Base-by-base conservation (phyloP, 1,284 basidiomycete genomes). In the Tremellales sp. region DNA sequence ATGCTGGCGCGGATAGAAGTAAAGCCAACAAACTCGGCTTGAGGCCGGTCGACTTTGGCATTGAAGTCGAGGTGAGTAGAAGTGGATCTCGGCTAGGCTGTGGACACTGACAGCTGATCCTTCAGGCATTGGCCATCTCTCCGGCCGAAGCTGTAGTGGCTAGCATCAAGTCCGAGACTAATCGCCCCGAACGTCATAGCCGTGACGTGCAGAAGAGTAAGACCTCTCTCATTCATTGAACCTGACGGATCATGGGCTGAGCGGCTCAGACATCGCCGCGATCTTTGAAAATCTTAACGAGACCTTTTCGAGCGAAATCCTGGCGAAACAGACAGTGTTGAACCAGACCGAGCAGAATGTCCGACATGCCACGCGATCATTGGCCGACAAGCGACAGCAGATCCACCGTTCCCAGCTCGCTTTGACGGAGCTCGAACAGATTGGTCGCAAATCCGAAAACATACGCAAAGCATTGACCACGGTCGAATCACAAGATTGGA, bases 1-100 rank as follows among this genome's bases (percentile, higher is more conserved):
- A 57, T 39, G 89, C 92, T 6, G 92, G 92, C 7, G 96, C 94
- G 2, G 93, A 97, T 73, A 85, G 88, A 63, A 81, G 84, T 61
- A 78, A 91, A 51, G 81, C 87, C n/a, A 99, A 99, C 75, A 94
- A 94, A 68, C 78, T 99, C 24, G 94, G 94, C 3, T 76, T 99
- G 60, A 81, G 88, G 46, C 89, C 96, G 0, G 86, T 85, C 12
- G 94, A 99, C 71, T 99, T 92, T 68, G 92, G 92, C 17, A 82
- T 97, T 3, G 89, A 94, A 65, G 84, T 83, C 27, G 89, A 91
- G 79, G 91, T 89, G 67, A 62, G 81, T 66, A 17, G 22, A 23
- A 7, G 6, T 13, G 15, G 27, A 29, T 22, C 4, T 19, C 19
- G 10, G 8, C 15, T 31, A 8, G 15, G 10, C 10, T 26, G 47